phyloP scores from a whole-genome alignment of 768 basidiomycete genomes.

The Termitomyces sp. region DNA sequence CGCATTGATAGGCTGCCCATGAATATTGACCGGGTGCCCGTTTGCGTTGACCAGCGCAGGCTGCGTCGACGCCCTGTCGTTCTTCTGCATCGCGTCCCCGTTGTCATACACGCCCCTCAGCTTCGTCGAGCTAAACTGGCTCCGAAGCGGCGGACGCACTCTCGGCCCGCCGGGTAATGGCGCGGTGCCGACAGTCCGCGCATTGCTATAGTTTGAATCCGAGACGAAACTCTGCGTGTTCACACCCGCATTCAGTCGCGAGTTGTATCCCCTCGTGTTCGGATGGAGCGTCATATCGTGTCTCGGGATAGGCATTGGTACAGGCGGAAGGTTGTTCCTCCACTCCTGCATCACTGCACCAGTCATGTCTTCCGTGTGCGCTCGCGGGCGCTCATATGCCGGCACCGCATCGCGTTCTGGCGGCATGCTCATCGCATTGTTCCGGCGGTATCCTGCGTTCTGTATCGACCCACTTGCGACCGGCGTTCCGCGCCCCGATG shows the following conservation, averaged over 20 bases:
- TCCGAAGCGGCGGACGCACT: conserved; percentile 48
- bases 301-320: conserved; percentile 24
- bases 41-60: conserved; percentile 22
- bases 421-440: conserved; percentile 54
- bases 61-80: conserved; percentile 15
- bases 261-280: conserved; percentile 32
- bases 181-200: conserved; percentile 22
- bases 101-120: conserved; percentile 50
- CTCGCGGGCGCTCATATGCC: conserved; percentile 52
- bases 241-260: conserved; percentile 43
- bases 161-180: conserved; percentile 20
- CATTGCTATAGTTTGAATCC: conserved; percentile 30
- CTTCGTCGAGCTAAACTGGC: conserved; percentile 66
- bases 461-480: conserved; percentile 18
- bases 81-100: conserved; percentile 21
- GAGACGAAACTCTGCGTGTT: conserved; percentile 40
- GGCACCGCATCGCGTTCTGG: conserved; percentile 47
- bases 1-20: conserved; percentile 23
- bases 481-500: conserved; percentile 73
- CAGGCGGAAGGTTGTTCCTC: conserved; percentile 46
- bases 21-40: conserved; percentile 25
- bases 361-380: conserved; percentile 64
- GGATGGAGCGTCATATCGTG: conserved; percentile 10
- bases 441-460: conserved; percentile 41
- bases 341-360: conserved; percentile 62